Percentiles rank a stretch among this genome's conserved stretches.
phyloP scores from a whole-genome alignment of 306 rosid genomes.

The Comarum palustre region DNA sequence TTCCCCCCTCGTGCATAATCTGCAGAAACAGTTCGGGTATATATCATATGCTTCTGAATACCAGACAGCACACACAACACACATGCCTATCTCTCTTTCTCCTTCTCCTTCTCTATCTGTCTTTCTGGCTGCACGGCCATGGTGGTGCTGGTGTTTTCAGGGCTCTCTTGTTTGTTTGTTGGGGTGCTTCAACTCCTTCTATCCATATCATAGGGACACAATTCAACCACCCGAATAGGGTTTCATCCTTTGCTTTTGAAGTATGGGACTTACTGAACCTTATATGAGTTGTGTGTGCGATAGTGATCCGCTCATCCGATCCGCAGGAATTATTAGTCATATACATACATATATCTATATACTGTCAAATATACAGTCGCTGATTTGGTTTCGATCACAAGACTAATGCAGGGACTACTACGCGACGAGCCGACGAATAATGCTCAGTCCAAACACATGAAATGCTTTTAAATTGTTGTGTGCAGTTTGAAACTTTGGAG shows the following conservation, averaged over 20 bases:
- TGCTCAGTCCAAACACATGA: background rate
- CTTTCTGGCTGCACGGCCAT: background rate
- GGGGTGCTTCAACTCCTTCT: background rate
- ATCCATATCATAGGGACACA: constrained; percentile 18
- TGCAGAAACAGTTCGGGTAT: constrained; percentile 1
- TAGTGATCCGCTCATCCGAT: background rate
- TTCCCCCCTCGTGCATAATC: constrained; percentile 36
- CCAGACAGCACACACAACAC: constrained; percentile 13
- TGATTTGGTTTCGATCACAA: background rate
- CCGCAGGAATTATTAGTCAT: background rate
- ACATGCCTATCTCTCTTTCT: background rate
- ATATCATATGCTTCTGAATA: background rate
- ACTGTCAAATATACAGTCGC: background rate
- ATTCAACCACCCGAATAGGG: background rate
- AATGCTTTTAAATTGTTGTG: background rate
- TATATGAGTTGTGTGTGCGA: background rate
- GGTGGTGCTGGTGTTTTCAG: background rate
- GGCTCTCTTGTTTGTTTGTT: background rate
- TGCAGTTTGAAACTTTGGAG: background rate
- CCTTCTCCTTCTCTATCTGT: background rate
- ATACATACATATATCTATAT: background rate
- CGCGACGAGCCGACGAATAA: background rate
- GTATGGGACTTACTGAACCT: background rate
- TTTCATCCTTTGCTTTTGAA: background rate
- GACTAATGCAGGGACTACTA: background rate